Evolutionary conservation across 2,329 filamentous ascomycete species (phyloP).

Genomic region (Dryadomyces sulphureus): DNA sequence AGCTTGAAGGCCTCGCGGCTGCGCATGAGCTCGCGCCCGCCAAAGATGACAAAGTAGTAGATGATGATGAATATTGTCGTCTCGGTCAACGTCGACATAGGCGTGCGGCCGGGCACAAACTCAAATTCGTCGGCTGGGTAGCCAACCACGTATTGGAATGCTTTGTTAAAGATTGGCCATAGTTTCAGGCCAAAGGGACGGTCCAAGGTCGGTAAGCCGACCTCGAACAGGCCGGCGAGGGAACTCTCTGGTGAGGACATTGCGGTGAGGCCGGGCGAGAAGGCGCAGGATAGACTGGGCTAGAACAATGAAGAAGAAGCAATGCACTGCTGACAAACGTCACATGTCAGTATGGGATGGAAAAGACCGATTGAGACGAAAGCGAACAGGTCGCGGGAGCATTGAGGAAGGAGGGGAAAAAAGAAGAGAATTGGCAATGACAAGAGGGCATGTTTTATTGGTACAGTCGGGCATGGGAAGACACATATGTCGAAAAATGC

Average conservation of each 20-base stretch:
- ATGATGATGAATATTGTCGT: slow-evolving; percentile 66
- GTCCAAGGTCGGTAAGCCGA: slow-evolving; percentile 69
- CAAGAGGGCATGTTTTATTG: neutral
- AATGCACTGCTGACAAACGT: neutral
- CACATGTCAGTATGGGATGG: neutral
- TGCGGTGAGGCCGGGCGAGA: neutral
- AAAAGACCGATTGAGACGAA: neutral
- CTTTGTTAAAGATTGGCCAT: slow-evolving; percentile 91
- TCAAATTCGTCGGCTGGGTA: slow-evolving; percentile 77
- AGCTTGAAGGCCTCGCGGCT: slow-evolving; percentile 73
- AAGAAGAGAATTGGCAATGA: neutral
- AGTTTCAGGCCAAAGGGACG: slow-evolving; percentile 80
- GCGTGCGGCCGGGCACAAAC: slow-evolving; percentile 68
- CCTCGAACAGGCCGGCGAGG: slow-evolving; percentile 14
- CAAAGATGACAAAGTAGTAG: slow-evolving; percentile 91
- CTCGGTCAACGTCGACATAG: slow-evolving; percentile 79
- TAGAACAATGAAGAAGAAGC: neutral
- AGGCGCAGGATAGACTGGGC: neutral
- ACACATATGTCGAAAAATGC: neutral
- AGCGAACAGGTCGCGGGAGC: slow-evolving; percentile 12
- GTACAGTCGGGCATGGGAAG: neutral
- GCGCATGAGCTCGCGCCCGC: slow-evolving; percentile 85
- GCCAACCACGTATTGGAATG: slow-evolving; percentile 60
- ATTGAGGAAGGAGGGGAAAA: neutral
- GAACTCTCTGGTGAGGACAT: slow-evolving; percentile 7